These are phyloP conservation scores for Teratosphaeriaceae sp. DNA, from an alignment of 2,329 filamentous ascomycete genomes.

Conservation along the genomic window DNA sequence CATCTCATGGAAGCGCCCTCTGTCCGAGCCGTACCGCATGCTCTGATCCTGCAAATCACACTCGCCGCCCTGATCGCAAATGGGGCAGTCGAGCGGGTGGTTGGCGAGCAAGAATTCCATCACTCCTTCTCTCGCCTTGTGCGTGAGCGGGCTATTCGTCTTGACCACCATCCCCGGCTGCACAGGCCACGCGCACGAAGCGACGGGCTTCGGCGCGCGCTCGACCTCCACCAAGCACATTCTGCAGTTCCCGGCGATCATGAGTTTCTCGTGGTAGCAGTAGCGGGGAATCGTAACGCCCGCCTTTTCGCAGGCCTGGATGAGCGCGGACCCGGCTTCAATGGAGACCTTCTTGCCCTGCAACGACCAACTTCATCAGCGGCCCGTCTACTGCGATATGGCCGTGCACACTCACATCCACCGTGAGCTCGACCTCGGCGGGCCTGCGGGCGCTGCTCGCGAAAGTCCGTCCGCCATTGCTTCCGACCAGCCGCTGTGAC, in stretches of 20 bases:
- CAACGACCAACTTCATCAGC: neutral
- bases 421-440: slow-evolving; percentile 91
- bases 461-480: slow-evolving; percentile 59
- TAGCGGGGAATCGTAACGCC: slow-evolving; percentile 90
- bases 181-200: slow-evolving; percentile 97
- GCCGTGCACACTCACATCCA: slow-evolving; percentile 55
- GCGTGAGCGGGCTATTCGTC: slow-evolving; percentile 90
- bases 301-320: slow-evolving; percentile 98
- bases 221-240: slow-evolving; percentile 99
- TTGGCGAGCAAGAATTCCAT: slow-evolving; percentile 99
- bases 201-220: slow-evolving; percentile 90
- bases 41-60: slow-evolving; percentile 99
- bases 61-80: slow-evolving; percentile 98
- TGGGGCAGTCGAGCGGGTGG: slow-evolving; percentile 90
- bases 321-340: slow-evolving; percentile 86
- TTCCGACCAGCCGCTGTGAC: slow-evolving; percentile 40
- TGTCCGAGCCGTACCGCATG: slow-evolving; percentile 95
- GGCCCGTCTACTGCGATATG: neutral
- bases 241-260: slow-evolving; percentile 99
- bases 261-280: slow-evolving; percentile 99
- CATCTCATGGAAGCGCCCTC: slow-evolving; percentile 94
- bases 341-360: slow-evolving; percentile 7
- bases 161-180: slow-evolving; percentile 99
- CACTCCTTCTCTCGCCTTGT: slow-evolving; percentile 97
- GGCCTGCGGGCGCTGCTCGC: slow-evolving; percentile 69